Evolutionary conservation across 495 filamentous ascomycete genomes (phyloP).

Genomic region (Oidiodendron maius): DNA sequence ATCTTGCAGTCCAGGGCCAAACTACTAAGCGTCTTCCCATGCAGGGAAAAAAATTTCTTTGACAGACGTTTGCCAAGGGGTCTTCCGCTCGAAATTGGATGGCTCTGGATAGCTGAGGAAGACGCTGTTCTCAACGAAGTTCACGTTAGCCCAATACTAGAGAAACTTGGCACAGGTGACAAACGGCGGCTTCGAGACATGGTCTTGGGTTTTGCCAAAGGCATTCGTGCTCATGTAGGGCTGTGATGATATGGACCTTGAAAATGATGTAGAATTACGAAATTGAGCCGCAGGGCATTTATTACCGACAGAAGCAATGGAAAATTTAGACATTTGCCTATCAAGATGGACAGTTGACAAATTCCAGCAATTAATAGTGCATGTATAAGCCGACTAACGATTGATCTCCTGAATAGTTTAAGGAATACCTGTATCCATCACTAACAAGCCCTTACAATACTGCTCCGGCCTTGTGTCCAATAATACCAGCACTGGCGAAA

Average conservation of each 20-base stretch:
- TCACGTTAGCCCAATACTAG: neutral
- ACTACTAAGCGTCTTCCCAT: neutral
- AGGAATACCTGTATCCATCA: too few relatives aligned
- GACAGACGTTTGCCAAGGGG: neutral
- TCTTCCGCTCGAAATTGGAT: neutral
- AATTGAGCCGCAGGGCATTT: too few relatives aligned
- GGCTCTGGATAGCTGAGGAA: neutral
- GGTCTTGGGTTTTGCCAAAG: neutral
- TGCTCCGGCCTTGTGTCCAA: too few relatives aligned
- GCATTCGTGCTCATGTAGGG: neutral
- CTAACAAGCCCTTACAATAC: too few relatives aligned
- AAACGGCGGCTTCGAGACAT: neutral
- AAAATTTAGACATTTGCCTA: too few relatives aligned
- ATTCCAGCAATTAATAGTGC: too few relatives aligned
- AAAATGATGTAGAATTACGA: too few relatives aligned
- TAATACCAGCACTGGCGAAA: too few relatives aligned
- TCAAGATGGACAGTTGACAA: too few relatives aligned
- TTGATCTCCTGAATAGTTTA: too few relatives aligned
- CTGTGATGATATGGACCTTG: neutral
- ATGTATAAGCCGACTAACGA: too few relatives aligned
- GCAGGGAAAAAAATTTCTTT: neutral
- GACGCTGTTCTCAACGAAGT: neutral
- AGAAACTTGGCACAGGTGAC: neutral
- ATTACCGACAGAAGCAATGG: too few relatives aligned
- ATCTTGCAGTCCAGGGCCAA: neutral